Base-by-base conservation (phyloP, 2,329 filamentous ascomycete genomes). In the Coniochaeta pulveracea region DNA sequence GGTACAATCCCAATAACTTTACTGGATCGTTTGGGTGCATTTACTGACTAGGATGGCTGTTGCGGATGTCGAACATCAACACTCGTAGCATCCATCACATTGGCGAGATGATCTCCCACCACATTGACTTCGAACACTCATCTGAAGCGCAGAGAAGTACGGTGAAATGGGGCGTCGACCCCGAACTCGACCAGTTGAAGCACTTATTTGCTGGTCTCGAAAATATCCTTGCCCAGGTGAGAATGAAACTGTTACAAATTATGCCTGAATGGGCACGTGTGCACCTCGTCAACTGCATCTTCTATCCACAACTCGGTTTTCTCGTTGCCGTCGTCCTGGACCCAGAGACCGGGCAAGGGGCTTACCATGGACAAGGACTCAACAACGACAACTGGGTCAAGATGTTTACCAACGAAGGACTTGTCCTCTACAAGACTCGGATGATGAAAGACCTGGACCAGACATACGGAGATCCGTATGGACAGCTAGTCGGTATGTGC, bases 281-380 rank as follows among this genome's bases (percentile, higher is more conserved):
- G 19, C 64, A 70, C 38, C 57, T 79, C 10, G 63, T 68, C 21
- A 88, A 88, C 35, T 93, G 93, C 40, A 80, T 91, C 12, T 94
- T 91, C 51, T 81, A 93, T 40, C 89, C 88, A 1, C 86, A 94
- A 47, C 72, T 95, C 23, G 91, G 91, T 0, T 98, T 95, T 49
- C 69, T 95, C 23, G 82, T 86, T 3, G 76, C 80, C 0, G 76
- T 93, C 11, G 69, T 69, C 2, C 54, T 78, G 4, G 72, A 85
- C 43, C 58, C 64, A 10, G 52, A 62, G 2, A 75, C 69, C 2
- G 73, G 74, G 0, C 58, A 65, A 29, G 69, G 72, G 0, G 60
- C 71, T 9, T 88, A 80, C 43, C 66, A 75, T 43, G 83, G 83
- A 1, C 61, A 70, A 37, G 63, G 66, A 0, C 51, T 61, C 4